Evolutionary conservation across 225 moss, liverwort and hornwort genomes (phyloP), one percentile per base, ranked within the genome.

Genomic region (Thuidium tamariscinum): DNA sequence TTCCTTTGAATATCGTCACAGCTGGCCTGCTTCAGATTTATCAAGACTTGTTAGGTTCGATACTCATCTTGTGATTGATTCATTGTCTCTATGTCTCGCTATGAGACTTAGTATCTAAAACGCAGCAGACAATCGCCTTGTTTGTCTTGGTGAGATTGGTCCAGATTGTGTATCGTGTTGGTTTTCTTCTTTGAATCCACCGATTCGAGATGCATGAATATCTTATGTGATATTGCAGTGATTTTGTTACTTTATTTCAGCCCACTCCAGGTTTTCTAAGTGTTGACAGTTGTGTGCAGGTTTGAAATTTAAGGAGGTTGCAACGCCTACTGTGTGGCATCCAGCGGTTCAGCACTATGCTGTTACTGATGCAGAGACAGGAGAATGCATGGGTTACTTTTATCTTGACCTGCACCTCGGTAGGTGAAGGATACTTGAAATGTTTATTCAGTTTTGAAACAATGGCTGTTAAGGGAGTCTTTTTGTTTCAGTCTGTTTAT

Each of bases 381-480:
- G 96, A 90, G 98, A 99, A 85, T 89, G 89, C 67, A 95, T 99
- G 96, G 97, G 97, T 67, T 95, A 87, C 88, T 99, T 99, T 87
- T 99, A 95, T 86, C 96, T 99, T n/a, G 97, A 99, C 86, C 90
- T 97, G 52, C 94, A 96, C 86, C 97, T 49, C 91, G 98, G 97
- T 97, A 86, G 67, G 93, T 85, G 85, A 82, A 55, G 72, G 51
- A 54, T n/a, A 36, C 70, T 77, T 51, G 70, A 83, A 77, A 62
- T 82, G 8, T 64, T 44, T 29, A 36, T 73, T 23, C 60, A 10
- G 57, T 37, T 26, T 88, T 86, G 57, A 51, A 76, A 57, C 46
- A 66, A 49, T 77, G 39, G 3, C 41, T 18, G 62, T 75, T 54
- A 57, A 55, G 68, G 23, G 25, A 51, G 32, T 55, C 55, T 29